Evolutionary conservation across 805 yeast species (phyloP), one percentile per base, ranked within the genome.

Genomic region (Kazachstania bromeliacearum): DNA sequence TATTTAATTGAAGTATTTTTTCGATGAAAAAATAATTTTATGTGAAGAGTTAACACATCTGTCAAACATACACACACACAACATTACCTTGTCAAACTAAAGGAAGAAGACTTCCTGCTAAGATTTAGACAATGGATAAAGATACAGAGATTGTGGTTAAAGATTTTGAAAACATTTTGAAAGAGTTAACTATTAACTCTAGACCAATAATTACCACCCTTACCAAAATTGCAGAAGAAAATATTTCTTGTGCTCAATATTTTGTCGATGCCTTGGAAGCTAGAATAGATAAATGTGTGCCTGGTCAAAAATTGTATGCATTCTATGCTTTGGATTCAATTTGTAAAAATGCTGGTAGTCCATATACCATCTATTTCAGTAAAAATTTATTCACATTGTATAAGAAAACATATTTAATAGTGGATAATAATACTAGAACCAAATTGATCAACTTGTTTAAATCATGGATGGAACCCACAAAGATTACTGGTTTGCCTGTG

Each of bases 311-410:
- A 59, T 68, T 92, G 33, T 92, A 74, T 48, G 77, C 92, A 4
- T 68, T 92, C 41, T 92, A 89, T 54, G 68, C 89, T 31, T 61
- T 92, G 38, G 97, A 92, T 58, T 87, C 96, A 13, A 82, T 92
- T 33, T 82, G 89, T 62, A 92, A 92, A 59, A 84, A 79, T 50
- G 79, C 85, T 22, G 96, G 96, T 7, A 71, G 78, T 42, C 96
- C 97, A 2, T 92, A 89, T 57, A 83, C 85, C n/a, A 67, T 77
- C 57, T 83, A 35, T 76, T 92, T 55, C 79, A 88, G 35, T 68
- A 75, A 44, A 77, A 78, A 43, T 44, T 42, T 59, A 32, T 80
- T 72, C 61, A 73, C 70, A 45, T 64, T 83, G 3, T 89, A 81
- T 59, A 77, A 82, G 18, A 77, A 75, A 43, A 79, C 87, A 2